Percentiles rank a stretch among this genome's conserved stretches.
Conservation (phyloP, 192 early-diverging fungal genomes). For the Dissophora ornata region DNA sequence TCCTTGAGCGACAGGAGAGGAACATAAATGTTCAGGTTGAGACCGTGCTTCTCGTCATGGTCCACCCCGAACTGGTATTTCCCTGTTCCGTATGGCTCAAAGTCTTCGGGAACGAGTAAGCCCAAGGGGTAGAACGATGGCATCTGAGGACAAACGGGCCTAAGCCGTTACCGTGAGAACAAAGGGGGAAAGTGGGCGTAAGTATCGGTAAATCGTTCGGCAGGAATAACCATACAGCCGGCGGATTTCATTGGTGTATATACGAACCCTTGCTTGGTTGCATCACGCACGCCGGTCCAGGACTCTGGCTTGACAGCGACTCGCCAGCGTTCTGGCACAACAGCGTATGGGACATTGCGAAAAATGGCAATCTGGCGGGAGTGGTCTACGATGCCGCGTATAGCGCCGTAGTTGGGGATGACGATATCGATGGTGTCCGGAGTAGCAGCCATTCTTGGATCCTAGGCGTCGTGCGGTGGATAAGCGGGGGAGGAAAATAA, state of each 20-base stretch:
- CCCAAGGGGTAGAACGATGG: slow-evolving; percentile 1
- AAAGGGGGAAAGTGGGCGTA: background rate
- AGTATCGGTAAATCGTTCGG: too few species aligned
- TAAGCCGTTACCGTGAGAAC: background rate
- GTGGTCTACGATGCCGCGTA: slow-evolving; percentile 12
- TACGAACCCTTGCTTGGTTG: slow-evolving; percentile 28
- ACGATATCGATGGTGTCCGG: slow-evolving; percentile 21
- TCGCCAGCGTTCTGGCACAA: slow-evolving; percentile 28
- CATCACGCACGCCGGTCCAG: slow-evolving; percentile 32
- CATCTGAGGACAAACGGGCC: slow-evolving; percentile 19
- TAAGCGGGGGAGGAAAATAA: too few species aligned
- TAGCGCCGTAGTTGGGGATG: slow-evolving; percentile 13
- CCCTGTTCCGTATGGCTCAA: background rate
- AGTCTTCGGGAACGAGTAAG: slow-evolving; percentile 1
- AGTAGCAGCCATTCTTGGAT: background rate
- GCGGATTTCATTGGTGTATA: too few species aligned
- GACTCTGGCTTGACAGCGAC: slow-evolving; percentile 23
- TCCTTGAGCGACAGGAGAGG: slow-evolving; percentile 5
- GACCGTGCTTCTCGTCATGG: slow-evolving; percentile 12
- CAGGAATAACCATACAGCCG: too few species aligned
- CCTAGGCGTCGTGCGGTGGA: too few species aligned
- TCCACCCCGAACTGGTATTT: slow-evolving; percentile 23
- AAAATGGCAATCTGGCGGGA: slow-evolving; percentile 15
- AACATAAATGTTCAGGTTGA: slow-evolving; percentile 39
- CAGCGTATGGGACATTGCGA: slow-evolving; percentile 24